Base-by-base conservation (phyloP, 2,329 filamentous ascomycete genomes). In the Aspergillus versicolor region DNA sequence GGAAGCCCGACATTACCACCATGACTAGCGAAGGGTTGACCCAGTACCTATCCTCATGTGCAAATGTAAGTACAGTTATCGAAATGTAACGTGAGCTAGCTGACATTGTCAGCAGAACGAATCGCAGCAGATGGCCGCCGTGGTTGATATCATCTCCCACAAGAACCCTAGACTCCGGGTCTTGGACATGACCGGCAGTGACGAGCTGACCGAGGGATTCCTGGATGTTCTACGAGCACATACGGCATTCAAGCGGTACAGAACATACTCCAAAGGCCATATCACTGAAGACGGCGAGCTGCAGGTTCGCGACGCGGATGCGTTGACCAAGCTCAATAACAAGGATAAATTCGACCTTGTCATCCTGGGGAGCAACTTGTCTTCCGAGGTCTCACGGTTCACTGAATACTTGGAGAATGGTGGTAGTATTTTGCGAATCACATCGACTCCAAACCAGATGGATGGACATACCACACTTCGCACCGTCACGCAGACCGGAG, bases 1-100 rank as follows among this genome's bases (percentile, higher is more conserved):
- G 52, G 52, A 54, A 54, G 52, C 52, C 52, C 7, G 52, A 46
- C 13, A n/a, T 54, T 4, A 37, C 32, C 1, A 37, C 32, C 5
- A 12, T 37, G 13, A 13, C 32, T 1, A 37, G 32, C 3, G 13
- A 37, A 2, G 32, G 13, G 32, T 2, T 37, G 2, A 15, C 32
- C 12, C 32, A 37, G 13, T 37, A 37, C 5, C 4, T 37, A 2
- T 37, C 32, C 3, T 37, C 32, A 3, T 37, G 2, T 37, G 32
- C 2, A 6, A 15, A 11, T 6, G 24, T 27, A 27, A 7, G 32
- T 34, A 5, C 11, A 34, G 7, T 7, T 24, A 24, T 24, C 2
- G 6, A 27, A 15, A 34, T 1, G 13, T 2, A 37, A 6, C 32
- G 12, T 15, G 13, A 21, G 2, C 32, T 5, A 12, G 13, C 32